Conservation (phyloP, 2,329 filamentous ascomycete genomes). For the Hymenoscyphus linearis region DNA sequence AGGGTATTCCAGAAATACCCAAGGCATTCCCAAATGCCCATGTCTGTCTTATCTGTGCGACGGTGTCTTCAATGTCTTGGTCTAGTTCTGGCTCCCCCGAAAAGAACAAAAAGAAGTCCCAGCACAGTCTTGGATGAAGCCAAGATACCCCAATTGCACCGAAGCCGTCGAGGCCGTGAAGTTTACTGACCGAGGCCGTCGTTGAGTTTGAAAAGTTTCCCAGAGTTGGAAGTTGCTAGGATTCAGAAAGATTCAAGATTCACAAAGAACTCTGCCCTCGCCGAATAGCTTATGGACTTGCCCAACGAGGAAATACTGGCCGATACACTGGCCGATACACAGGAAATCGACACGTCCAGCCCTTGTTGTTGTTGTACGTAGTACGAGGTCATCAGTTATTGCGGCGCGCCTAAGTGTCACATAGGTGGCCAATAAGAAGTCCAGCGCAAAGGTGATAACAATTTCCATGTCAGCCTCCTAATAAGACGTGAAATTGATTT, state of each 20-base stretch:
- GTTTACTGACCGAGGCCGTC: neutral
- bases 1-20: neutral
- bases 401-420: conserved; percentile 10
- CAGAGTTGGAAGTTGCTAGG: neutral
- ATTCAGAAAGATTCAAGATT: neutral
- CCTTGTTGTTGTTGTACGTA: conserved; percentile 1
- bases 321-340: neutral
- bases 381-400: conserved; percentile 7
- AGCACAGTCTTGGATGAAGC: neutral
- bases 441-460: conserved; percentile 5
- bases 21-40: neutral
- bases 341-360: conserved; percentile 7
- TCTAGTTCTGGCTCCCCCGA: neutral
- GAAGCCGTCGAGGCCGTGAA: no score
- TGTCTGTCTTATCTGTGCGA: no score
- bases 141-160: neutral
- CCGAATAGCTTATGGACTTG: conserved; percentile 4
- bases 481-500: neutral
- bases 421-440: conserved; percentile 3
- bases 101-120: neutral
- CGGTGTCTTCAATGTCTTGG: neutral
- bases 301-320: conserved; percentile 6
- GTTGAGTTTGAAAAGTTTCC: no score
- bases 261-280: neutral
- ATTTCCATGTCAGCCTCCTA: conserved; percentile 6